phyloP scores from a whole-genome alignment of 1,284 basidiomycete genomes.

The Microbotryomycetes sp. region DNA sequence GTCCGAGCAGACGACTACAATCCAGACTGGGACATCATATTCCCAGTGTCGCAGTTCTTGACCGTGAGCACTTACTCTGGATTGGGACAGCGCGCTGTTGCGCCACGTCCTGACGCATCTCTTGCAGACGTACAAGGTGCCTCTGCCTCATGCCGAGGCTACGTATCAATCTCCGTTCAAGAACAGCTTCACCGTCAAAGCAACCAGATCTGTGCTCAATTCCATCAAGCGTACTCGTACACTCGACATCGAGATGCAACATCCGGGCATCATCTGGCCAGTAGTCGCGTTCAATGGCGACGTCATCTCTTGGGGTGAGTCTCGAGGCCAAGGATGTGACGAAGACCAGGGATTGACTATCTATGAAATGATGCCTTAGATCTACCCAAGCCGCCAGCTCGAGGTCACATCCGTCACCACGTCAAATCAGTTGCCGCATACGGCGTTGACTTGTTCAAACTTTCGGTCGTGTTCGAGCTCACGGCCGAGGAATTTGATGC shows the following conservation, averaged over 20 bases:
- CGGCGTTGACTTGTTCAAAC: constrained; percentile 61
- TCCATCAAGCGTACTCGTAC: constrained; percentile 58
- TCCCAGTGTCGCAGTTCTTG: constrained; percentile 25
- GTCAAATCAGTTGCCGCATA: constrained; percentile 85
- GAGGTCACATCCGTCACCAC: constrained; percentile 66
- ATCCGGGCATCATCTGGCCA: constrained; percentile 84
- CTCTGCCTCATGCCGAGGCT: constrained; percentile 49
- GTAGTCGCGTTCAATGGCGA: constrained; percentile 90
- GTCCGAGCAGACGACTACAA: constrained; percentile 38
- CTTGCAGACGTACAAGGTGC: constrained; percentile 67
- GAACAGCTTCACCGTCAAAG: constrained; percentile 55
- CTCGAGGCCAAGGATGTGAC: too few species aligned
- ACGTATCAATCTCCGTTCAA: constrained; percentile 54
- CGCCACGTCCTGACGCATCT: constrained; percentile 49
- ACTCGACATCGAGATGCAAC: constrained; percentile 64
- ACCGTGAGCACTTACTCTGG: neutral
- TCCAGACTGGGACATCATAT: constrained; percentile 35
- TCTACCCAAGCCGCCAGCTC: constrained; percentile 53
- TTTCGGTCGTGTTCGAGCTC: constrained; percentile 65
- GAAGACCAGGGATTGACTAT: too few species aligned
- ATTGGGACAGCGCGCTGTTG: neutral
- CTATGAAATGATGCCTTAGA: constrained; percentile 20
- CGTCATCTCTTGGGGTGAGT: constrained; percentile 66
- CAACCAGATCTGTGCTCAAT: constrained; percentile 58
- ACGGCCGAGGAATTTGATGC: constrained; percentile 37